Base-by-base conservation (phyloP, 176 grass and related monocot species). In the Tillandsia fasciculata region DNA sequence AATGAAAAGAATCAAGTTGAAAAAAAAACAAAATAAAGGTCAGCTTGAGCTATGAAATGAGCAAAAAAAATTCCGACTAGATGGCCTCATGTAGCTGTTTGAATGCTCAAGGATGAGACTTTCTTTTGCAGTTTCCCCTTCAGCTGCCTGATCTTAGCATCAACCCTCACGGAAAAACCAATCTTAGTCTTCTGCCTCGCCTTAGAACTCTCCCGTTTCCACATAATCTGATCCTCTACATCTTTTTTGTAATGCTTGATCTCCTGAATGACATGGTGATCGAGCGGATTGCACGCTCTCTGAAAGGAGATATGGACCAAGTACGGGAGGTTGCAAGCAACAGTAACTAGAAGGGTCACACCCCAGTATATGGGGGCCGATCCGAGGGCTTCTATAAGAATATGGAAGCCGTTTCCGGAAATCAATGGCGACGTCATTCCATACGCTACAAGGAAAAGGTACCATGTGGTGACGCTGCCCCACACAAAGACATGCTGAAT, bases 191-290 rank as follows among this genome's bases (percentile, higher is more conserved):
- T 71, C 69, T 90, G 90, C 64, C 94, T 77, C 10, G 94, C 89
- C 78, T 90, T 99, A 6, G 84, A 81, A 51, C 87, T 79, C 57
- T 93, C 94, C 71, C 94, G 85, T 72, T 90, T 99, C 94, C 94
- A 99, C 89, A 93, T 99, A 49, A 68, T 77, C 71, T 93, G 77
- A 69, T 99, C 90, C 72, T 93, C 90, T 0, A 86, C 75, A 26
- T 93, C 94, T 65, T 90, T 93, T 63, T 70, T 70, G 50, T 85
- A 76, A 74, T 93, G 88, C 49, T 93, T 99, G 11, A 93, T 99
- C 72, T 99, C 94, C 76, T 99, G 94, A 52, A 90, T 93, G 68
- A 99, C 89, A 79, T 99, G 94, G 76, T 99, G 89, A 81, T 90
- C 94, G 63, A 87, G 77, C 66, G 94, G 94, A 74, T 88, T 93